Evolutionary conservation across 1,284 basidiomycete species (phyloP).

Genomic region (Termitomyces sp.): DNA sequence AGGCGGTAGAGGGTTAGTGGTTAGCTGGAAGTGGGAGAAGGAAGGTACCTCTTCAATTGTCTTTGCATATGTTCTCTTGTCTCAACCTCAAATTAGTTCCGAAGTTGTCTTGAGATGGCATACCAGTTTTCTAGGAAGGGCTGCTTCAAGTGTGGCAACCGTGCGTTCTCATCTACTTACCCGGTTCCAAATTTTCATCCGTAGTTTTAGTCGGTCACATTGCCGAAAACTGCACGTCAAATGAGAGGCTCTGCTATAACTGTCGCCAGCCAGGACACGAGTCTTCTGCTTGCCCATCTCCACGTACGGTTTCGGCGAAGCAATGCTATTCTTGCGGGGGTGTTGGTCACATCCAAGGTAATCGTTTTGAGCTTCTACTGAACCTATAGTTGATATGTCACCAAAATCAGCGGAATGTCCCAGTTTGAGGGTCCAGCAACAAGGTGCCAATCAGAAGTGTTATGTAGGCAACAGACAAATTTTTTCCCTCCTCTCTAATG

Average conservation of each 20-base stretch:
- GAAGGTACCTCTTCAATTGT: constrained; percentile 27
- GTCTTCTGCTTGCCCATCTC: constrained; percentile 81
- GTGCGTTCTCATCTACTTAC: constrained; percentile 40
- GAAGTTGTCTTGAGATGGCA: constrained; percentile 52
- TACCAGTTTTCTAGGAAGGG: constrained; percentile 78
- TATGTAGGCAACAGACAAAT: constrained; percentile 50
- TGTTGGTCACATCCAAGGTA: constrained; percentile 50
- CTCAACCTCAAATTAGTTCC: constrained; percentile 14
- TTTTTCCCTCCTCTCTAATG: constrained; percentile 12
- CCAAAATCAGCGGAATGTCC: constrained; percentile 70
- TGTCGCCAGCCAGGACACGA: constrained; percentile 89
- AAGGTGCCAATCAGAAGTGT: constrained; percentile 69
- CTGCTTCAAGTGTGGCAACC: constrained; percentile 82
- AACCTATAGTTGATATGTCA: background rate
- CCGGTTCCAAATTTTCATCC: constrained; percentile 15
- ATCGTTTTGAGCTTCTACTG: background rate
- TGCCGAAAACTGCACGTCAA: constrained; percentile 84
- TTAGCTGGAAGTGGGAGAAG: constrained; percentile 45
- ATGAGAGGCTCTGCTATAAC: constrained; percentile 87
- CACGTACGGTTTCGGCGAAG: constrained; percentile 67
- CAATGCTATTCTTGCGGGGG: constrained; percentile 48
- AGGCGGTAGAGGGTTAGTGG: constrained; percentile 44
- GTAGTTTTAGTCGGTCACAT: constrained; percentile 73
- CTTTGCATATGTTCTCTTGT: background rate
- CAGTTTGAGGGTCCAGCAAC: constrained; percentile 63